These are phyloP conservation scores for Apiotrichum akiyoshidainum DNA, from an alignment of 1,284 basidiomycete genomes.

Conservation along the genomic window DNA sequence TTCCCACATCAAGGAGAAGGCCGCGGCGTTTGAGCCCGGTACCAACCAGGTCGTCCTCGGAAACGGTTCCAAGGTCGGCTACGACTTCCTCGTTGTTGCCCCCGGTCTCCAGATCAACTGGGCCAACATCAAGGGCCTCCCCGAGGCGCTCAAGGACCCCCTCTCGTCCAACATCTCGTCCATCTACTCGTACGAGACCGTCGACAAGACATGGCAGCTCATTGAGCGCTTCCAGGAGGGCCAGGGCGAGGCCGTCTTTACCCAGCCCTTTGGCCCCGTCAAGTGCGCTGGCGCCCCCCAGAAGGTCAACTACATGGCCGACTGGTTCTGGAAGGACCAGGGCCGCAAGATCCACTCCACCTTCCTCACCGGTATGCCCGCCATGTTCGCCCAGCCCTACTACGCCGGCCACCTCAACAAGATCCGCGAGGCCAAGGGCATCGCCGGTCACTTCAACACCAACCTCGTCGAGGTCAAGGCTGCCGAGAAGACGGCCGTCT, in stretches of 20 bases:
- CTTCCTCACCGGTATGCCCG: slow-evolving; percentile 87
- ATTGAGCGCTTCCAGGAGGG: slow-evolving; percentile 72
- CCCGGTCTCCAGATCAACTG: slow-evolving; percentile 81
- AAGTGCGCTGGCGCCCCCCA: slow-evolving; percentile 95
- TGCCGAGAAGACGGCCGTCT: slow-evolving; percentile 71
- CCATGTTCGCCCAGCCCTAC: slow-evolving; percentile 82
- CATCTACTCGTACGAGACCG: slow-evolving; percentile 87
- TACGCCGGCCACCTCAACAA: slow-evolving; percentile 82
- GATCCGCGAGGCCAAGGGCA: slow-evolving; percentile 72
- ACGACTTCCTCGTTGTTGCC: slow-evolving; percentile 85
- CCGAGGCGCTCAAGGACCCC: slow-evolving; percentile 71
- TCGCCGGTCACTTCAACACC: slow-evolving; percentile 76
- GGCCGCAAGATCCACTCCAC: slow-evolving; percentile 57
- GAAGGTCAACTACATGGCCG: slow-evolving; percentile 92
- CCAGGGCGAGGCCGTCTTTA: slow-evolving; percentile 75
- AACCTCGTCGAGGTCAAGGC: slow-evolving; percentile 76
- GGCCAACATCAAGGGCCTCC: slow-evolving; percentile 71
- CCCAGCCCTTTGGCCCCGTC: slow-evolving; percentile 88
- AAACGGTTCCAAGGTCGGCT: slow-evolving; percentile 68
- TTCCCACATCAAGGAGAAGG: slow-evolving; percentile 69
- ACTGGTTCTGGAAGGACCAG: slow-evolving; percentile 52
- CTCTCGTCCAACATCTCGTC: slow-evolving; percentile 73
- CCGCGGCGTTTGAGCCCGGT: slow-evolving; percentile 70
- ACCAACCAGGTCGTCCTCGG: slow-evolving; percentile 69
- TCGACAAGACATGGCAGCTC: slow-evolving; percentile 80